Percentiles rank a stretch among this genome's conserved stretches.
phyloP scores from a whole-genome alignment of 2,329 filamentous ascomycete genomes.

The Phaeomoniella chlamydospora region DNA sequence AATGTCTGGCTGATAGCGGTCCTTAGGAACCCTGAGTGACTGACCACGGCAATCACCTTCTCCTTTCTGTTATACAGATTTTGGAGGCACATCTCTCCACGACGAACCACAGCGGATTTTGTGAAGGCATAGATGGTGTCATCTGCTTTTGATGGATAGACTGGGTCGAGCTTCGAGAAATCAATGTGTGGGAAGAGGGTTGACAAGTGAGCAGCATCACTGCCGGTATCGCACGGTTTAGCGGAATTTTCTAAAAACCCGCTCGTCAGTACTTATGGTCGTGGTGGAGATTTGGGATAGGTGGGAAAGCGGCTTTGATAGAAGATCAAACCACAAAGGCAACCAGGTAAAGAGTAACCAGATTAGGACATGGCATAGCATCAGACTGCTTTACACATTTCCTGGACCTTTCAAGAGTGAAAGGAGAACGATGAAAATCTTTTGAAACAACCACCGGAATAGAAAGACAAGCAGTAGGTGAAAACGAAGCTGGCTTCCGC shows the following conservation, averaged over 20 bases:
- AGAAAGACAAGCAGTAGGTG: not conserved
- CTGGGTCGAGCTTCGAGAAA: slow-evolving; percentile 41
- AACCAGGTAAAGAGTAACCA: too few species aligned
- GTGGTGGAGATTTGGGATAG: too few species aligned
- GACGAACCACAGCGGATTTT: slow-evolving; percentile 35
- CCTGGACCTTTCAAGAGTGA: too few species aligned
- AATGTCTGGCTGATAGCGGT: slow-evolving; percentile 38
- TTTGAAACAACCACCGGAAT: not conserved
- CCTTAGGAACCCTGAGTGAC: slow-evolving; percentile 51
- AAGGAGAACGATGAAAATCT: too few species aligned
- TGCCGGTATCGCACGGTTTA: slow-evolving; percentile 48
- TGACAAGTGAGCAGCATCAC: slow-evolving; percentile 26
- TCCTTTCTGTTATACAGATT: slow-evolving; percentile 40
- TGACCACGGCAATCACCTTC: slow-evolving; percentile 49
- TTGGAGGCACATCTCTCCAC: slow-evolving; percentile 37
- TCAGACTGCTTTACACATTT: too few species aligned
- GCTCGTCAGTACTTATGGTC: too few species aligned
- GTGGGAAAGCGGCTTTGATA: too few species aligned
- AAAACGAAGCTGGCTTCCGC: slow-evolving; percentile 4
- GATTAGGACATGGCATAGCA: too few species aligned
- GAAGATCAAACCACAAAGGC: too few species aligned
- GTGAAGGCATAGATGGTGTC: slow-evolving; percentile 38
- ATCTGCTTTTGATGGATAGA: slow-evolving; percentile 49
- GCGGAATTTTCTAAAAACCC: slow-evolving; percentile 1
- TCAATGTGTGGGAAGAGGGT: slow-evolving; percentile 41